phyloP scores from a whole-genome alignment of 2,329 filamentous ascomycete species.

The Sporothrix brunneoviolacea region DNA sequence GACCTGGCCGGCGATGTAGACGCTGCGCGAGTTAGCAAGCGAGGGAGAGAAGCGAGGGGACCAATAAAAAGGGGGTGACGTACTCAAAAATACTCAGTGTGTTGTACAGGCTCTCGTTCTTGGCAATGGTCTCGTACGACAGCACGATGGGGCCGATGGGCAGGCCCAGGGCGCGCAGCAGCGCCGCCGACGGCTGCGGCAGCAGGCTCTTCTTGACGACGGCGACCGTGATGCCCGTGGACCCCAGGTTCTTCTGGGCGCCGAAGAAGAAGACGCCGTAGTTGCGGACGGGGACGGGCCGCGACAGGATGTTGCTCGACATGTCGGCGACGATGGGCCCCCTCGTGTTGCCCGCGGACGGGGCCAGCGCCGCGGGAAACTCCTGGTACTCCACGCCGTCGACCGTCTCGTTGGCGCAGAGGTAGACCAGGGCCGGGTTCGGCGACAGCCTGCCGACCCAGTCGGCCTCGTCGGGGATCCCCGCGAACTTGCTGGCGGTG shows the following conservation, averaged over 20 bases:
- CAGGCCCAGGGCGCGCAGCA: constrained; percentile 69
- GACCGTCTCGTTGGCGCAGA: constrained; percentile 90
- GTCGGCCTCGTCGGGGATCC: constrained; percentile 67
- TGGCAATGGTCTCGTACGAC: constrained; percentile 75
- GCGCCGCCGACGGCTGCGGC: constrained; percentile 59
- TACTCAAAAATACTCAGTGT: constrained; percentile 87
- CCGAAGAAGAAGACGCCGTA: constrained; percentile 85
- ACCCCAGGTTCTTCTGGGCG: constrained; percentile 90
- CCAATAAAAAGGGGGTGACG: constrained; percentile 23
- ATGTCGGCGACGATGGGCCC: constrained; percentile 83
- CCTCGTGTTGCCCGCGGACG: constrained; percentile 47
- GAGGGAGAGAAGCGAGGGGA: background rate
- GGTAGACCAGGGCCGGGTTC: constrained; percentile 71
- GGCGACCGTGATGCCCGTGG: constrained; percentile 77
- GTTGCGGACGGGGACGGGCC: constrained; percentile 68
- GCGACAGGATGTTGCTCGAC: constrained; percentile 86
- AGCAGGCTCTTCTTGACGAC: constrained; percentile 78
- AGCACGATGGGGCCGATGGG: constrained; percentile 73
- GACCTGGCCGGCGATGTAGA: constrained; percentile 86
- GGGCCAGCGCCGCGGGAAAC: constrained; percentile 59
- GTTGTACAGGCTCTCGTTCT: constrained; percentile 95
- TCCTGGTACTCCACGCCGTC: constrained; percentile 84
- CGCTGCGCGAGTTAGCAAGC: constrained; percentile 37
- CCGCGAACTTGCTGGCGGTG: constrained; percentile 78
- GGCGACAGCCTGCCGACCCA: constrained; percentile 61